phyloP scores from a whole-genome alignment of 371 early-diverging fungal species.

The Rhizopus delemar region DNA sequence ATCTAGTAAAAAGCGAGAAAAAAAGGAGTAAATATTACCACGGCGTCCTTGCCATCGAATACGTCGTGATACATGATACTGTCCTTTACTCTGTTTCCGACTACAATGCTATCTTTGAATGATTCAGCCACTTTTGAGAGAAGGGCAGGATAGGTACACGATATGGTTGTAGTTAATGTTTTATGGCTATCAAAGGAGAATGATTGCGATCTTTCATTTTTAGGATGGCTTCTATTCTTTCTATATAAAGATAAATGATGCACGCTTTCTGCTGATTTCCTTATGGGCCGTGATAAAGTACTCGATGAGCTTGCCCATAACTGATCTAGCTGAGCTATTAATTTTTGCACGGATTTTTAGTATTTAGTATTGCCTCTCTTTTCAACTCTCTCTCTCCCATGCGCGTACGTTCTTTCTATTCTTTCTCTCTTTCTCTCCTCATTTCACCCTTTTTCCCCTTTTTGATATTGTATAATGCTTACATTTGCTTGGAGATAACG shows the following conservation, averaged over 20 bases:
- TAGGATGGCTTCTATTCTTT: slow-evolving; percentile 26
- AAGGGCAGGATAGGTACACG: slow-evolving; percentile 73
- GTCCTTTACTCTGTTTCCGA: slow-evolving; percentile 68
- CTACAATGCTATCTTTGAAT: slow-evolving; percentile 59
- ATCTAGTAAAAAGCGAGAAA: not conserved
- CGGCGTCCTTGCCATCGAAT: slow-evolving; percentile 84
- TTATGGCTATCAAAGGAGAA: slow-evolving; percentile 39
- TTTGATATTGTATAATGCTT: slow-evolving; percentile 4
- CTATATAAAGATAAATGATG: slow-evolving; percentile 29
- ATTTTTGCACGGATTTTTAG: not conserved
- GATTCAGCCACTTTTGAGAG: slow-evolving; percentile 77
- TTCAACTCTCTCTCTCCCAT: not conserved
- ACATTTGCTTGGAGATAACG: slow-evolving; percentile 41
- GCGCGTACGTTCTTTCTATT: not conserved
- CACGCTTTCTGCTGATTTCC: slow-evolving; percentile 42
- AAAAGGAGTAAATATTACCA: slow-evolving; percentile 51
- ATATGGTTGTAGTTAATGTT: slow-evolving; percentile 30
- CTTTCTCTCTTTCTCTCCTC: slow-evolving; percentile 5
- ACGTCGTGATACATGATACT: slow-evolving; percentile 77
- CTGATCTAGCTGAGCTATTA: slow-evolving; percentile 23
- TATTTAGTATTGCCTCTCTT: not conserved
- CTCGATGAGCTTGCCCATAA: slow-evolving; percentile 26
- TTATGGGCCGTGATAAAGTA: slow-evolving; percentile 38
- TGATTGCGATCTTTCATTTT: slow-evolving; percentile 48
- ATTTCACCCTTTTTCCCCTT: slow-evolving; percentile 5